A percentile compares a stretch with the other conserved stretches of the same genome.
These are phyloP conservation scores for Porpolomopsis calyptriformis DNA, from an alignment of 768 basidiomycete species.

Conservation along the genomic window DNA sequence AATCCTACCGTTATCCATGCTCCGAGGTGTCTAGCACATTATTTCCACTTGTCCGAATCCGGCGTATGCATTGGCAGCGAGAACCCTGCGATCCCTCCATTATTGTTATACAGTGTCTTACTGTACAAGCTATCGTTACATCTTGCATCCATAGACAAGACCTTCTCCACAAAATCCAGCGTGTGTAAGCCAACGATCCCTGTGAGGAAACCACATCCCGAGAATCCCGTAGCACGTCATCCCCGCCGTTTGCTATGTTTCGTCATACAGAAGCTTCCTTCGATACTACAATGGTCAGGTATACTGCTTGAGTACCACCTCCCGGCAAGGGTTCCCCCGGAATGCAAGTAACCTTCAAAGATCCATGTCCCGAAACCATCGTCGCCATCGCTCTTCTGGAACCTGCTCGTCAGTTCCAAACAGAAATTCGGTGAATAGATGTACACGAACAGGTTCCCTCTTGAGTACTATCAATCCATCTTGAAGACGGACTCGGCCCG, in stretches of 20 bases:
- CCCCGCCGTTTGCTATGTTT: conserved; percentile 17
- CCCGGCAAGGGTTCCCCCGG: conserved; percentile 41
- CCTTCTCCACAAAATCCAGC: too few species aligned
- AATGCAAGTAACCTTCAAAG: conserved; percentile 46
- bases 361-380: conserved; percentile 39
- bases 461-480: conserved; percentile 53
- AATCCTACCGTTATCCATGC: too few species aligned
- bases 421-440: conserved; percentile 5
- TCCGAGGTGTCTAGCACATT: too few species aligned
- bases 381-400: conserved; percentile 25
- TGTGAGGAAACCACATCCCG: too few species aligned
- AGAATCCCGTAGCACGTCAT: too few species aligned
- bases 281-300: conserved; percentile 24
- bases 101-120: too few species aligned
- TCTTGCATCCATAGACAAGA: too few species aligned
- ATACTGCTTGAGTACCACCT: conserved; percentile 35
- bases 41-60: too few species aligned
- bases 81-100: too few species aligned
- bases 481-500: conserved; percentile 40
- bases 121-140: too few species aligned
- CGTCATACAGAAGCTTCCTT: conserved; percentile 50
- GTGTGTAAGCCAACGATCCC: too few species aligned
- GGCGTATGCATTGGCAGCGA: too few species aligned
- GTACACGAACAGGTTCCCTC: conserved; percentile 45
- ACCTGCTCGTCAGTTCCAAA: conserved; percentile 4